Conservation (phyloP, 768 basidiomycete species). For the Lactarius deliciosus region DNA sequence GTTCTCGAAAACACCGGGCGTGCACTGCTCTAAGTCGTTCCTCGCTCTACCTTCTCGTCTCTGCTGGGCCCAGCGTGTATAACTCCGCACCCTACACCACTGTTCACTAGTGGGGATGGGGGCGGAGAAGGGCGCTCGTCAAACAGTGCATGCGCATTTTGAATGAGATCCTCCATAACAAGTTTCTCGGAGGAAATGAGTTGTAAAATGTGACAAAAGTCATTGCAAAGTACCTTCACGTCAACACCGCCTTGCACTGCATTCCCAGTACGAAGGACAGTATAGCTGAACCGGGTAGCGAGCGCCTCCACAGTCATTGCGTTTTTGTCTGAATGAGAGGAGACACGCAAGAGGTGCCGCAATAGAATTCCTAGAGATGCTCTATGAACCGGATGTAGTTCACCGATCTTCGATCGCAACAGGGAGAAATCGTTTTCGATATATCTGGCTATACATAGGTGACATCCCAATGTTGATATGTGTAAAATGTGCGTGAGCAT, state of each 20-base stretch:
- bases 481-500: background rate
- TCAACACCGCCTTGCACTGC: background rate
- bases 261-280: constrained; percentile 1
- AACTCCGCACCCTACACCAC: background rate
- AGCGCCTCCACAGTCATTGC: background rate
- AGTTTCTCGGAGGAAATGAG: background rate
- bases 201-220: background rate
- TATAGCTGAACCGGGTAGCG: background rate
- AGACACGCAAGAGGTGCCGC: background rate
- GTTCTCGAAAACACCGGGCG: background rate
- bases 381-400: background rate
- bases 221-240: background rate
- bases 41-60: background rate
- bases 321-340: background rate
- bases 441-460: background rate
- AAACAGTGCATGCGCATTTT: background rate
- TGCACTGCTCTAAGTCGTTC: background rate
- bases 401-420: background rate
- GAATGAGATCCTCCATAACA: constrained; percentile 1
- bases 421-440: background rate
- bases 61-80: background rate
- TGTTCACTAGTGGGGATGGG: background rate
- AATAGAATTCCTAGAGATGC: background rate
- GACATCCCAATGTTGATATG: background rate
- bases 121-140: background rate